Evolutionary conservation across 179 eudicot species (phyloP).

Genomic region (Beta corolliflora): DNA sequence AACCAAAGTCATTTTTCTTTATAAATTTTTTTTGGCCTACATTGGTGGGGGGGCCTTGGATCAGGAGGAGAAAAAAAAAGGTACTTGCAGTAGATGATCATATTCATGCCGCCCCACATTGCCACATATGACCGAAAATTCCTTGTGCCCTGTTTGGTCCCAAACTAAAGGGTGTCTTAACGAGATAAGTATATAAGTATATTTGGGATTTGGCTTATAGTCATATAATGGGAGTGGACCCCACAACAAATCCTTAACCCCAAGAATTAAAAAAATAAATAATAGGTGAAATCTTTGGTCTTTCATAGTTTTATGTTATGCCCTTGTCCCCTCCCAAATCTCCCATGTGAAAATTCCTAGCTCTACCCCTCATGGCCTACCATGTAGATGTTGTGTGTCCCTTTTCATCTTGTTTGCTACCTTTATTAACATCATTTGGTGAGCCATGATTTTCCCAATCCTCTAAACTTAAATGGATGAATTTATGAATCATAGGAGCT

Average conservation of each 20-base stretch:
- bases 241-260: slow-evolving; percentile 30
- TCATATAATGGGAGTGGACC: slow-evolving; percentile 7
- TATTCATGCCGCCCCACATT: slow-evolving; percentile 35
- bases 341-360: slow-evolving; percentile 31
- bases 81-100: slow-evolving; percentile 14
- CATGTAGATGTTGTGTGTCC: slow-evolving; percentile 15
- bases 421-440: slow-evolving; percentile 17
- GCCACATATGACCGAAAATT: slow-evolving; percentile 39
- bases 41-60: slow-evolving; percentile 30
- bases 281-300: no score
- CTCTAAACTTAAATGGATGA: neutral
- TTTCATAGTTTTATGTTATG: neutral
- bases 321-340: slow-evolving; percentile 22
- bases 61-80: neutral
- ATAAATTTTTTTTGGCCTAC: neutral
- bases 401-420: slow-evolving; percentile 21
- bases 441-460: slow-evolving; percentile 19
- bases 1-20: slow-evolving; percentile 34
- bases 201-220: neutral
- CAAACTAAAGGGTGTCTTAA: slow-evolving; percentile 25
- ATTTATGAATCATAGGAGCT: neutral
- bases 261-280: neutral
- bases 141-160: slow-evolving; percentile 44
- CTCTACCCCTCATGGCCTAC: slow-evolving; percentile 22
- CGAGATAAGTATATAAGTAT: slow-evolving; percentile 9